phyloP scores from a whole-genome alignment of 2,329 filamentous ascomycete species.

The Aspergillus sp. region DNA sequence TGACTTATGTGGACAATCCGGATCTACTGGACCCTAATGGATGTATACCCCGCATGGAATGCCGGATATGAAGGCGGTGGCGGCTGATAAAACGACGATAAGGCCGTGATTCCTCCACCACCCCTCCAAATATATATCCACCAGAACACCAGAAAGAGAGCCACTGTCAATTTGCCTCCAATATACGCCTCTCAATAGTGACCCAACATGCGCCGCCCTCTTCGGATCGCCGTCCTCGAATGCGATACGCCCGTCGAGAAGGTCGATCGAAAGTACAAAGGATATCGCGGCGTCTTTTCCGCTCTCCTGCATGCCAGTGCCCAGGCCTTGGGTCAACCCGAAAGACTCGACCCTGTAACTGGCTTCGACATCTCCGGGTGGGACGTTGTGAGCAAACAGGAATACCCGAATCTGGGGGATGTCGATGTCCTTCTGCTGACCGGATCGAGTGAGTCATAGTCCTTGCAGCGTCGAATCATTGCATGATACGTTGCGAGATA shows the following conservation, averaged over 20 bases:
- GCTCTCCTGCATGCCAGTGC: constrained; percentile 58
- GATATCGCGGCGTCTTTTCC: constrained; percentile 71
- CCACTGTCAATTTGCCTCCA: too few species aligned
- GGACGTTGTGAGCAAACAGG: constrained; percentile 66
- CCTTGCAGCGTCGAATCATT: not conserved
- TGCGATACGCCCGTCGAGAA: constrained; percentile 73
- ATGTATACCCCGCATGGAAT: too few species aligned
- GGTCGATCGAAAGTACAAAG: constrained; percentile 64
- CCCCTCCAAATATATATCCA: not conserved
- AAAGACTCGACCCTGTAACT: constrained; percentile 32
- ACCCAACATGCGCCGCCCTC: constrained; percentile 43
- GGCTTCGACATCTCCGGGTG: constrained; percentile 62
- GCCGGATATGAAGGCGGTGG: not conserved
- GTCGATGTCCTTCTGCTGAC: constrained; percentile 82
- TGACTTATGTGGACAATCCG: too few species aligned
- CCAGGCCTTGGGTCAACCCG: constrained; percentile 40
- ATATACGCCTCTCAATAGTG: not conserved
- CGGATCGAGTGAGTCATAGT: constrained; percentile 58
- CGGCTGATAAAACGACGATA: not conserved
- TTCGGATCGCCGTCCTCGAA: constrained; percentile 85
- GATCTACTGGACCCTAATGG: too few species aligned
- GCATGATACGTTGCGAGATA: too few species aligned
- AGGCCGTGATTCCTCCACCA: not conserved
- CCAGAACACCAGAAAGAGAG: too few species aligned
- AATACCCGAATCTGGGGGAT: constrained; percentile 70